Evolutionary conservation across 1,284 basidiomycete species (phyloP).

Genomic region (Cerrena zonata): DNA sequence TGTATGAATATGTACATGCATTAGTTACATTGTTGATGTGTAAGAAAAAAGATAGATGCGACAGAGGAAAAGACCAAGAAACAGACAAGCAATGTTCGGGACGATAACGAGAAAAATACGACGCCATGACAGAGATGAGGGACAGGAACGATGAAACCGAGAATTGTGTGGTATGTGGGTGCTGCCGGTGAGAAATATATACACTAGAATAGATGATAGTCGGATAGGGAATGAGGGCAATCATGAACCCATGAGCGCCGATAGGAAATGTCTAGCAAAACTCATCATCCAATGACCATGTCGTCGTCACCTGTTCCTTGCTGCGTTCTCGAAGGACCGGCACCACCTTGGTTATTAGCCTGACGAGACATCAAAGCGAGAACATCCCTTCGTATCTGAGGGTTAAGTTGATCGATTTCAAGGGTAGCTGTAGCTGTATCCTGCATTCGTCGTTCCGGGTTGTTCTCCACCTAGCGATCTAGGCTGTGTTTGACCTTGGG

Average conservation of each 20-base stretch:
- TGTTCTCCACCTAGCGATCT: not conserved
- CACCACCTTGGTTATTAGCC: not conserved
- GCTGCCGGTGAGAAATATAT: slow-evolving; percentile 1
- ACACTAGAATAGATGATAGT: not conserved
- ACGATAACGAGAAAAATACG: not conserved
- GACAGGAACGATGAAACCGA: not conserved
- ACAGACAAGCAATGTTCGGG: slow-evolving; percentile 1
- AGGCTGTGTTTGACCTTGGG: not conserved
- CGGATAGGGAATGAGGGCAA: not conserved
- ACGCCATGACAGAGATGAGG: not conserved
- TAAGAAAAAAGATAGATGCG: not conserved
- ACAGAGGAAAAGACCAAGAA: not conserved
- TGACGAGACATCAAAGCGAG: not conserved
- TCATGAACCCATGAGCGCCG: not conserved
- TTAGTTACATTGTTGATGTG: slow-evolving; percentile 2
- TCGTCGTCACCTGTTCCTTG: slow-evolving; percentile 4
- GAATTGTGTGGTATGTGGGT: not conserved
- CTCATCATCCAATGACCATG: slow-evolving; percentile 6
- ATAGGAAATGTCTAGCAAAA: not conserved
- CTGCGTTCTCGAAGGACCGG: slow-evolving; percentile 1
- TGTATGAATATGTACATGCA: slow-evolving; percentile 7
- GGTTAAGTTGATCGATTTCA: not conserved
- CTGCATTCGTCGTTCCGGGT: not conserved
- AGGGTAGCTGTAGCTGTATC: not conserved
- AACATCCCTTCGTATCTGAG: slow-evolving; percentile 3